These are phyloP conservation scores for Solanum piurae DNA, from an alignment of 257 asterid species.

Conservation along the genomic window DNA sequence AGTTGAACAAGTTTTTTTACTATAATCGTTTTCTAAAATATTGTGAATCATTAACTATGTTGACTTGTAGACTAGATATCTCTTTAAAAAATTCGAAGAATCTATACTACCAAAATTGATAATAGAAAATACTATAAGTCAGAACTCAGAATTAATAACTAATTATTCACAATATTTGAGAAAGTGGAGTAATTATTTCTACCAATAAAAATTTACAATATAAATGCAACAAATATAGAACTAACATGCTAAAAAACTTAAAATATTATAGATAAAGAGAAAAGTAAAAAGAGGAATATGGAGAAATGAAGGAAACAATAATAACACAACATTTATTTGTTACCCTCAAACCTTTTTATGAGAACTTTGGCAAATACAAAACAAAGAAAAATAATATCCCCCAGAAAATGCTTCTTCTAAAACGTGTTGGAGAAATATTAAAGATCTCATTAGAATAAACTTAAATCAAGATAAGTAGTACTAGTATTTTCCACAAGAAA, in stretches of 20 bases:
- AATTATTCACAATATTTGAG: background rate
- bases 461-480: background rate
- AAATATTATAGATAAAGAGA: background rate
- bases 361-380: background rate
- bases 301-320: background rate
- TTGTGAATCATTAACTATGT: background rate
- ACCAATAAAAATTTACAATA: background rate
- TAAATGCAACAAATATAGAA: background rate
- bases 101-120: background rate
- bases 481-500: background rate
- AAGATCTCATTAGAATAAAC: background rate
- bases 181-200: background rate
- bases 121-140: too few species aligned
- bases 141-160: too few species aligned
- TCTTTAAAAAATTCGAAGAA: too few species aligned
- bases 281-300: background rate
- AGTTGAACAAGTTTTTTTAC: background rate
- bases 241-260: background rate
- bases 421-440: background rate
- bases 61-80: background rate
- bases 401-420: background rate
- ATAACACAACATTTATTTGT: background rate
- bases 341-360: background rate
- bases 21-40: background rate
- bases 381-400: background rate